Evolutionary conservation across 106 monocot genomes (phyloP), one percentile per base, ranked within the genome.

Genomic region (Hemerocallis citrina): DNA sequence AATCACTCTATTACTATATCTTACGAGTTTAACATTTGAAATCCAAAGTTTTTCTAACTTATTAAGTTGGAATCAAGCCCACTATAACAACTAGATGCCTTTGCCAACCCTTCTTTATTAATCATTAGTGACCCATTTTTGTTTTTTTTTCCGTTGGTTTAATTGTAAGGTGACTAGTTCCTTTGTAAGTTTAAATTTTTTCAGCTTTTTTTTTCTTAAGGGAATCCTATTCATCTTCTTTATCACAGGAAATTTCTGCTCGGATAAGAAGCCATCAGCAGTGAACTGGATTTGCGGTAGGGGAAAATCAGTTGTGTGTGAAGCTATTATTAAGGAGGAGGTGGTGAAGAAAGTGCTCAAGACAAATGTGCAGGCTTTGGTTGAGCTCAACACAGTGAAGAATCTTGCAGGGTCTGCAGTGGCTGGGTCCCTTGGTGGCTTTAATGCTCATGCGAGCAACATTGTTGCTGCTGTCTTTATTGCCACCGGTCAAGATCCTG

Each of bases 261-360:
- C 89, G 6, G 94, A 94, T 66, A 94, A 94, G 78, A 94, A 94
- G 57, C 77, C 89, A 9, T 82, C 89, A 34, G 94, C 89, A 11
- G 78, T 94, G 66, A 94, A 94, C 54, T 94, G 94, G 94, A 94
- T 94, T 23, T 83, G 89, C 67, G 94, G 94, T 6, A 64, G 94
- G 32, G 89, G 94, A 22, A 94, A 94, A 55, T 94, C 94, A 5
- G 89, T 94, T 7, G 94, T 94, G 9, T 94, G 94, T 42, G 94
- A 94, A 70, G 83, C 85, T 20, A 64, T 68, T 37, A 94, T 89
- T 57, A 80, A 64, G 63, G 80, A 77, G 37, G 85, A 77, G 25
- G 59, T 80, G 14, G 85, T 85, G 44, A 70, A 34, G 63, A 77
- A 77, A 70, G 85, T 85, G 7, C 71, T 85, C 1, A 85, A 85